Evolutionary conservation across 352 stramenopile species (phyloP).

Genomic region (Phytophthora hybrid): DNA sequence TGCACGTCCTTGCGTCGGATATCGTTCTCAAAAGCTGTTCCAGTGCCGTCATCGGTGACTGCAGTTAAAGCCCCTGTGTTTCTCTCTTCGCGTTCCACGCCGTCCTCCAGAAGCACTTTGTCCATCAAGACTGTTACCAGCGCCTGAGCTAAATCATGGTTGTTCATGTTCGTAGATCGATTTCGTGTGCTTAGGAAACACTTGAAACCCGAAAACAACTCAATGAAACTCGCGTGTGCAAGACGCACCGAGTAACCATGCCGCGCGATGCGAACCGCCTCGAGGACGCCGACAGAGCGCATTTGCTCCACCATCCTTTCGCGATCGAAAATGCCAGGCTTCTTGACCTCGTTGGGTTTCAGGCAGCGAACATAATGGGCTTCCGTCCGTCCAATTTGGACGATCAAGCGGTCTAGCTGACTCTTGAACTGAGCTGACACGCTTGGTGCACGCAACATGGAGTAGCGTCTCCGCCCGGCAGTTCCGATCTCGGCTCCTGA

Average conservation of each 20-base stretch:
- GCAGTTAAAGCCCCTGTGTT: slow-evolving; percentile 20
- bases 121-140: slow-evolving; percentile 48
- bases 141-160: slow-evolving; percentile 40
- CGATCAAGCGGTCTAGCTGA: slow-evolving; percentile 94
- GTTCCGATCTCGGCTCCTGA: slow-evolving; percentile 24
- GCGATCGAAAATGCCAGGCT: slow-evolving; percentile 67
- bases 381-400: slow-evolving; percentile 94
- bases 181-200: slow-evolving; percentile 38
- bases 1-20: slow-evolving; percentile 53
- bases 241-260: slow-evolving; percentile 97
- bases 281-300: slow-evolving; percentile 96
- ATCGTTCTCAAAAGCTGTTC: slow-evolving; percentile 38
- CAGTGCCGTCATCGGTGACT: slow-evolving; percentile 20
- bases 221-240: slow-evolving; percentile 92
- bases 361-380: slow-evolving; percentile 99
- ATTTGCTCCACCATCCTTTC: slow-evolving; percentile 97
- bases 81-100: slow-evolving; percentile 28
- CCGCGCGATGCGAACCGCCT: slow-evolving; percentile 95
- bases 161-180: slow-evolving; percentile 37
- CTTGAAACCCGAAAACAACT: slow-evolving; percentile 75
- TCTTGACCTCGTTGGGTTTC: slow-evolving; percentile 97
- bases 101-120: slow-evolving; percentile 43
- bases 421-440: slow-evolving; percentile 94
- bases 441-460: slow-evolving; percentile 71
- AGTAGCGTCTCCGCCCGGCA: slow-evolving; percentile 45